A percentile compares a stretch with the other conserved stretches of the same genome.
These are phyloP conservation scores for Vitis amurensis DNA, from an alignment of 164 flowering plant species.

Conservation along the genomic window DNA sequence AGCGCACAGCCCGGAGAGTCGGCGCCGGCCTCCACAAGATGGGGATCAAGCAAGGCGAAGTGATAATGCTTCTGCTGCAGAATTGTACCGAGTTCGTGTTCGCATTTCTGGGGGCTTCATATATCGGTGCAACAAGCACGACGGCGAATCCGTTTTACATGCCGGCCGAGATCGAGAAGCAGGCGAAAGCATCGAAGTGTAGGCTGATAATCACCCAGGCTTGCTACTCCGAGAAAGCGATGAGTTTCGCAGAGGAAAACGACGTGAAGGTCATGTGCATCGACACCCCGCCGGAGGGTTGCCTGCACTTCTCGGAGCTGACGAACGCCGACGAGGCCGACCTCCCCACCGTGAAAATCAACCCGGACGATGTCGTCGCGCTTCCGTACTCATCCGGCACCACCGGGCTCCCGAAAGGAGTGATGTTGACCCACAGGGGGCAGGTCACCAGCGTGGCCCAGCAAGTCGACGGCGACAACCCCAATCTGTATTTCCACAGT, in stretches of 20 bases:
- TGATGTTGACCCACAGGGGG: conserved; percentile 78
- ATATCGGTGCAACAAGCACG: conserved; percentile 63
- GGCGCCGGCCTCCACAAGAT: conserved; percentile 61
- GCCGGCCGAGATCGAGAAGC: conserved; percentile 65
- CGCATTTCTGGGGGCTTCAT: conserved; percentile 83
- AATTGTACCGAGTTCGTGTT: conserved; percentile 79
- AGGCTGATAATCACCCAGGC: conserved; percentile 61
- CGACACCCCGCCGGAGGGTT: conserved; percentile 46
- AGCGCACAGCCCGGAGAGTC: conserved; percentile 51
- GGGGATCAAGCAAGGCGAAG: conserved; percentile 63
- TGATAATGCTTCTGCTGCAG: conserved; percentile 78
- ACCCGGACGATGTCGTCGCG: conserved; percentile 77
- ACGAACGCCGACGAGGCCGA: conserved; percentile 45
- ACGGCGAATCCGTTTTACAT: conserved; percentile 89
- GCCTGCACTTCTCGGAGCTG: conserved; percentile 58
- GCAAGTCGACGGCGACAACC: conserved; percentile 95
- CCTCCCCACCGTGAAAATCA: conserved; percentile 50
- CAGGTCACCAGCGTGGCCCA: conserved; percentile 85
- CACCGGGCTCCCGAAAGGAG: conserved; percentile 93
- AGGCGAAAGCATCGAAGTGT: conserved; percentile 54
- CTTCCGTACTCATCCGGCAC: conserved; percentile 94
- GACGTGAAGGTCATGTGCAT: conserved; percentile 45
- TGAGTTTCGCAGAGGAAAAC: conserved; percentile 30
- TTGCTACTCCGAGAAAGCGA: conserved; percentile 49
- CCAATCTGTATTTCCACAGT: conserved; percentile 53